Evolutionary conservation across 176 grass and related monocot genomes (phyloP), one percentile per base, ranked within the genome.

Genomic region (Avena sativa): DNA sequence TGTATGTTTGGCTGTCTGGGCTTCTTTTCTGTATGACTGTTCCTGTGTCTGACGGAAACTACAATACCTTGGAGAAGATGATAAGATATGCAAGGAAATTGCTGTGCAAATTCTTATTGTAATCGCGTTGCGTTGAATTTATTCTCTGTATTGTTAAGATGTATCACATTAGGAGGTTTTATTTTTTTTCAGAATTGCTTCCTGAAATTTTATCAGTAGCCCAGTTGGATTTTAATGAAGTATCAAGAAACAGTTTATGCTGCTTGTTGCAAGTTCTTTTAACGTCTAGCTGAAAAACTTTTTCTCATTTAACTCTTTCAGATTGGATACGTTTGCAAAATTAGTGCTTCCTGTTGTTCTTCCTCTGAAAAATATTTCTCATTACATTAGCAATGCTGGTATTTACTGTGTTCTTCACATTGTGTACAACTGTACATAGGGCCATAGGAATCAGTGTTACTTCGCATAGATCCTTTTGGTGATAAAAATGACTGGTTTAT

Each of bases 61-160:
- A n/a, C 16, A 71, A 40, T 21, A 71, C n/a, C 75, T 47, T 86
- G 30, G 60, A 78, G 13, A 38, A 78, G 46, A 51, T 78, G 44
- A 9, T 68, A 86, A 81, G 50, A 51, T 82, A 77, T 69, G 44
- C 15, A 13, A 72, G 82, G 28, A 53, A 88, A 86, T 61, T 23
- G 26, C 2, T 71, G 51, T 67, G 53, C 38, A 50, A 70, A 88
- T 4, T 77, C 13, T 32, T 34, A 12, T 16, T 82, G 19, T 23
- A 71, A 62, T 86, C 19, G 9, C 25, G 34, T n/a, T 23, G n/a
- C 62, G n/a, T 69, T 72, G 56, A 53, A 77, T 15, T 76, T 86
- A 6, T 26, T 60, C n/a, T 81, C 5, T 50, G 17, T 68, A 76
- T 76, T 68, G 60, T 9, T 67, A 61, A 82, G 13, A 51, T 26